Conservation (phyloP, 2,329 filamentous ascomycete genomes). For the Hymenoscyphus infarciens region DNA sequence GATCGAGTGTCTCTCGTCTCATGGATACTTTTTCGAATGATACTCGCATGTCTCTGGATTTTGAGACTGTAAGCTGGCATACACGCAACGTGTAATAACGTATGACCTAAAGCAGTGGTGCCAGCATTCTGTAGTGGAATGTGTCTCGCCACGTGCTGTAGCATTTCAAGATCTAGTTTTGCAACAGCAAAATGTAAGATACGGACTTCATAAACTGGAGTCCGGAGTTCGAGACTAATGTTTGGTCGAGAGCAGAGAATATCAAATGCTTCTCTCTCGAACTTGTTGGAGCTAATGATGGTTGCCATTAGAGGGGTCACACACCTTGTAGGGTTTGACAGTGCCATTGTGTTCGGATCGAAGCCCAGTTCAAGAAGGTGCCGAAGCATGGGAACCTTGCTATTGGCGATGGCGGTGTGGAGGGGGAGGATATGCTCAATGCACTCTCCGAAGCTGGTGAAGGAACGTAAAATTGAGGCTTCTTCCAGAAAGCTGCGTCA, state of each 20-base stretch:
- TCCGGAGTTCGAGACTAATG: slow-evolving; percentile 21
- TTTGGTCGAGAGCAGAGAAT: slow-evolving; percentile 12
- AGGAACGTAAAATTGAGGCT: slow-evolving; percentile 13
- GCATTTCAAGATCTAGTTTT: slow-evolving; percentile 18
- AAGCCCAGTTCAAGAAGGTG: slow-evolving; percentile 20
- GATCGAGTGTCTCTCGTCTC: slow-evolving; percentile 23
- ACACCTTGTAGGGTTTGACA: slow-evolving; percentile 22
- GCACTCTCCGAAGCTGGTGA: slow-evolving; percentile 15
- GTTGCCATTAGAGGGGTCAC: slow-evolving; percentile 24
- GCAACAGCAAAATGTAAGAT: slow-evolving; percentile 26
- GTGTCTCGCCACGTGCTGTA: slow-evolving; percentile 15
- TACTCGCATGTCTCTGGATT: slow-evolving; percentile 16
- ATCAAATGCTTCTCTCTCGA: slow-evolving; percentile 19
- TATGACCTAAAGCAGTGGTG: slow-evolving; percentile 23
- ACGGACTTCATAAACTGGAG: slow-evolving; percentile 22
- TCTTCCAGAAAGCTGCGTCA: slow-evolving; percentile 16
- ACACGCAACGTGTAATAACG: slow-evolving; percentile 25
- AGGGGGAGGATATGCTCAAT: slow-evolving; percentile 22
- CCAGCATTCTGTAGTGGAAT: slow-evolving; percentile 18
- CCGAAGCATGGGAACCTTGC: slow-evolving; percentile 15
- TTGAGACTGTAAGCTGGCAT: slow-evolving; percentile 17
- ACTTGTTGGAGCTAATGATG: slow-evolving; percentile 14
- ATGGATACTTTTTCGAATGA: slow-evolving; percentile 20
- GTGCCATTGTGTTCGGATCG: slow-evolving; percentile 23
- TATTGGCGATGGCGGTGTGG: slow-evolving; percentile 17